Conservation (phyloP, 1,139 yeast genomes). For the Nakaseomyces sp. region DNA sequence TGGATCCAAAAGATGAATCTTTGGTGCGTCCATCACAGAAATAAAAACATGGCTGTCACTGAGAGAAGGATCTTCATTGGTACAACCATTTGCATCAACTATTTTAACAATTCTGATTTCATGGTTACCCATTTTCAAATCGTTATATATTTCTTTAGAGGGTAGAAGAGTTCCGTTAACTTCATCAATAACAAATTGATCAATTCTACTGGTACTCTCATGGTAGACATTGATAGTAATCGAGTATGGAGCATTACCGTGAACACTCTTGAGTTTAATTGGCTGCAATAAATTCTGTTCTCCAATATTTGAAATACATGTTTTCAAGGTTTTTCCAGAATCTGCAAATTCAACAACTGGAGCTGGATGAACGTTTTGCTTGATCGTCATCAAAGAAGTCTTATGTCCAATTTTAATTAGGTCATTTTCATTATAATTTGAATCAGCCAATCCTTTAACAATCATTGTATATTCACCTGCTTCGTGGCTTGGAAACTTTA, state of each 20-base stretch:
- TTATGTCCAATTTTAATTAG: constrained; percentile 30
- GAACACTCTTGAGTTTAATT: constrained; percentile 42
- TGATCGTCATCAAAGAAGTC: constrained; percentile 36
- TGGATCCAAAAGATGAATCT: constrained; percentile 40
- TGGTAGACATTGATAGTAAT: constrained; percentile 47
- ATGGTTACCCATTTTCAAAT: constrained; percentile 47
- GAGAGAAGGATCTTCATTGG: constrained; percentile 34
- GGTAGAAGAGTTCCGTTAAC: constrained; percentile 32
- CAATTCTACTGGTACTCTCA: constrained; percentile 43
- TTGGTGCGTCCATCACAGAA: constrained; percentile 69
- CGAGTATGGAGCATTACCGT: constrained; percentile 59
- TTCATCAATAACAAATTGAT: constrained; percentile 33
- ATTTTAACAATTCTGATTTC: constrained; percentile 48
- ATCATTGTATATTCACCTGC: constrained; percentile 55
- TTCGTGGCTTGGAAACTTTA: constrained; percentile 34
- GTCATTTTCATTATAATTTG: constrained; percentile 47
- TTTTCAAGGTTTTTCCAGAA: constrained; percentile 39
- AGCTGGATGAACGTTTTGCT: constrained; percentile 51
- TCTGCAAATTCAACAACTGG: constrained; percentile 51
- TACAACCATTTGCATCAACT: constrained; percentile 66
- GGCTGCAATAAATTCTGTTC: constrained; percentile 36
- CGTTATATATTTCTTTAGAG: constrained; percentile 36
- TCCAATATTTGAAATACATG: constrained; percentile 50
- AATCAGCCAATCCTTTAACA: constrained; percentile 59
- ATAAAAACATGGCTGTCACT: constrained; percentile 36